phyloP scores from a whole-genome alignment of 225 moss, liverwort and hornwort species.

The Physcomitrium patens region DNA sequence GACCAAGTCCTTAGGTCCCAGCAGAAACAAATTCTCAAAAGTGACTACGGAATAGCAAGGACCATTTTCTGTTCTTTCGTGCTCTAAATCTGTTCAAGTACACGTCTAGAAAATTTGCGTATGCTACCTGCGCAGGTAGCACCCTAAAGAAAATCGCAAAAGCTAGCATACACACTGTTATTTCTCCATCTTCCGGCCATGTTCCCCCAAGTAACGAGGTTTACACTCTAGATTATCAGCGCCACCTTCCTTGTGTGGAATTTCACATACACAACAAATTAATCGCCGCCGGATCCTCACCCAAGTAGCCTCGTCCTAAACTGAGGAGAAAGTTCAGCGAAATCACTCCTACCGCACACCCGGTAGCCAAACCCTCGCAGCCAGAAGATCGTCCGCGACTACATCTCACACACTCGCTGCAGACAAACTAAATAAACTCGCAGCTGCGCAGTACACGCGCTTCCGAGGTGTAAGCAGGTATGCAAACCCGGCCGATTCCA shows the following conservation, averaged over 20 bases:
- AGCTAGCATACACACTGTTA: neutral
- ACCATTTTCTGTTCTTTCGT: conserved; percentile 5
- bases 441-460: neutral
- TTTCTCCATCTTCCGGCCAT: neutral
- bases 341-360: neutral
- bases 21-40: conserved; percentile 21
- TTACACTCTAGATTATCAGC: neutral
- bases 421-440: neutral
- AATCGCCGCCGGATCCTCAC: too few relatives aligned
- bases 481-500: neutral
- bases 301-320: neutral
- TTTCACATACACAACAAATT: neutral
- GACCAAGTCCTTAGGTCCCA: neutral
- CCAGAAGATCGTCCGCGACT: neutral
- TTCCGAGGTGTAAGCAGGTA: conserved; percentile 1
- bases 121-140: neutral
- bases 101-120: neutral
- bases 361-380: neutral
- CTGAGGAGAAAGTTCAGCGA: neutral
- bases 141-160: neutral
- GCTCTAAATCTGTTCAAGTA: neutral
- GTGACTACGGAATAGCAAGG: conserved; percentile 18
- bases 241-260: neutral
- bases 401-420: neutral
- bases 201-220: neutral